phyloP scores from a whole-genome alignment of 371 early-diverging fungal species.

The Lichtheimia hyalospora region DNA sequence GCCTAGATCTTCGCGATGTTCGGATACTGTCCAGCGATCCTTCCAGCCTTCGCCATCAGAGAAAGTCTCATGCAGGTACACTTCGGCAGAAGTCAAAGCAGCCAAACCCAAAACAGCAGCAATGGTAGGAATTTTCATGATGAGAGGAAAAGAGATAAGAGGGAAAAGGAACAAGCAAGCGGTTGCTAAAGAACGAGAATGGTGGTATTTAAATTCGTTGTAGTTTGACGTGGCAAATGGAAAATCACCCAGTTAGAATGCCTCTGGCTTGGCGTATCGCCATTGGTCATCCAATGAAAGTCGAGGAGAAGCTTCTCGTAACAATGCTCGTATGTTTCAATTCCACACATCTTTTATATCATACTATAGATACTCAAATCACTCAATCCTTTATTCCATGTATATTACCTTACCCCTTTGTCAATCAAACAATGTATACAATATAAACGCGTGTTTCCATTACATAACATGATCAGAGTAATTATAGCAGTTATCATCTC shows the following conservation, averaged over 20 bases:
- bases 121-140: slow-evolving; percentile 59
- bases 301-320: too few species aligned
- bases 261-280: neutral
- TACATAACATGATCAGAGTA: too few species aligned
- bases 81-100: slow-evolving; percentile 67
- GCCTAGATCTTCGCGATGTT: slow-evolving; percentile 74
- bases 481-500: too few species aligned
- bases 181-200: neutral
- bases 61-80: slow-evolving; percentile 90
- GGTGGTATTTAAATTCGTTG: neutral
- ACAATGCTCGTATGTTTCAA: too few species aligned
- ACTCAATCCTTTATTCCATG: too few species aligned
- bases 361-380: too few species aligned
- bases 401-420: too few species aligned
- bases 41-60: slow-evolving; percentile 62
- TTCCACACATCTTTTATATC: too few species aligned
- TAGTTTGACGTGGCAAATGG: slow-evolving; percentile 12
- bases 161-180: neutral
- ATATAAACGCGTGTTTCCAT: too few species aligned
- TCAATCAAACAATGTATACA: too few species aligned
- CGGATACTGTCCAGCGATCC: slow-evolving; percentile 77
- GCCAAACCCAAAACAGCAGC: slow-evolving; percentile 64
- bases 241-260: neutral
- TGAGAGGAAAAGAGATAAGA: slow-evolving; percentile 1
- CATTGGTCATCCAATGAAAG: neutral